Base-by-base conservation (phyloP, 306 rosid species). In the Parietaria judaica region DNA sequence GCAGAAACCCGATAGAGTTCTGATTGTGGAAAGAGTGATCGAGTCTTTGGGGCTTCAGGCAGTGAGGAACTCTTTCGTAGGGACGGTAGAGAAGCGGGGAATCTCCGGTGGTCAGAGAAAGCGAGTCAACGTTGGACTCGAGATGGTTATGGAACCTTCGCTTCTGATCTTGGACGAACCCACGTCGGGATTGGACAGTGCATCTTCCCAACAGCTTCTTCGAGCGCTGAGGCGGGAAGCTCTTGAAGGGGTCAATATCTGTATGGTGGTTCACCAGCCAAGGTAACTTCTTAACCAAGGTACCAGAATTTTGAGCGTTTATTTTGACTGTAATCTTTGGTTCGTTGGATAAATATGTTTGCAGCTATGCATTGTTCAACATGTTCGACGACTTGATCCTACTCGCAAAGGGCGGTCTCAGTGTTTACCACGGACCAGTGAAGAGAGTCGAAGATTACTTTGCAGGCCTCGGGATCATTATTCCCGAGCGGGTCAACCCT, bases 71-170 rank as follows among this genome's bases (percentile, higher is more conserved):
- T 84, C 88, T 12, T 75, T 88, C 67, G 97, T 92, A 58, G 99
- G 99, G 60, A 92, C 97, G 0, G 95, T 92, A 17, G 97, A 92
- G 74, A 92, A 84, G 78, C 77, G 99, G 71, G 99, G 99, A 68
- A 73, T 92, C 57, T 92, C 99, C 45, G 99, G 99, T 63, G 97
- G 97, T 61, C 97, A 92, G 78, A 83, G 99, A 74, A 92, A 92
- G 73, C 86, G 97, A 31, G 99, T 88, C 66, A 92, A 92, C 79
- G 99, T 88, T 55, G 97, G 97, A 63, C 70, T 92, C 65, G 99
- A 92, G 78, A 92, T 92, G 99, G 99, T 92, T 67, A 84, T 92
- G 95, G 99, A 88, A 69, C 99, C 99, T 80, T 92, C 99, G 66
- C 87, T 92, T 67, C 66, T 92, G 78, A 81, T 92, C 54, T 79